A percentile compares a stretch with the other conserved stretches of the same genome.
Conservation (phyloP, 768 basidiomycete genomes). For the Fistulinella prunicolor region DNA sequence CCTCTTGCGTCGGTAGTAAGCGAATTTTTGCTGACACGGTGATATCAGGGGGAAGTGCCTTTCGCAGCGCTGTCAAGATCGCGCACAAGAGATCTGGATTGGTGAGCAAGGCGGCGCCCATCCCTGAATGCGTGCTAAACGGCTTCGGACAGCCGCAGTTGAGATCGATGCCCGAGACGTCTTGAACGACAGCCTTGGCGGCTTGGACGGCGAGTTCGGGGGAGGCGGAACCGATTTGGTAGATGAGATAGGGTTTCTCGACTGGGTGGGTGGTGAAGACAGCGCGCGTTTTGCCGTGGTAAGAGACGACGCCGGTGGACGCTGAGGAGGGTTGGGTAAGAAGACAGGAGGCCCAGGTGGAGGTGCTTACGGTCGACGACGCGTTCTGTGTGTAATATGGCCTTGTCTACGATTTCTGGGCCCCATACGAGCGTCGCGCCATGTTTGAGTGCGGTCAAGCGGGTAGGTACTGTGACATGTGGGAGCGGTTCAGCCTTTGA, state of each 20-base stretch:
- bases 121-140: conserved; percentile 90
- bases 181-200: conserved; percentile 78
- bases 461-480: conserved; percentile 65
- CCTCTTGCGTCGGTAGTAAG: conserved; percentile 79
- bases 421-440: conserved; percentile 96
- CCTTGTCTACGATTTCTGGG: conserved; percentile 95
- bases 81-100: conserved; percentile 89
- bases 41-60: conserved; percentile 68
- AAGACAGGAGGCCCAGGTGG: neutral
- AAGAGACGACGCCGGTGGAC: conserved; percentile 81
- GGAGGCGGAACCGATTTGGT: conserved; percentile 90
- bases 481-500: conserved; percentile 8
- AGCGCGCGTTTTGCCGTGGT: conserved; percentile 76
- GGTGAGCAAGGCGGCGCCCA: conserved; percentile 93
- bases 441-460: conserved; percentile 84
- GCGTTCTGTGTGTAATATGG: conserved; percentile 82
- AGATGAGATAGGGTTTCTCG: conserved; percentile 92
- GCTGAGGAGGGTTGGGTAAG: conserved; percentile 43
- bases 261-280: conserved; percentile 93
- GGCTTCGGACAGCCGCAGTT: conserved; percentile 98
- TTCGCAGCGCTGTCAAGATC: conserved; percentile 78
- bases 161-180: conserved; percentile 92
- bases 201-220: conserved; percentile 92
- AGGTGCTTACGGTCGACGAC: conserved; percentile 76
- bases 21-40: conserved; percentile 95